Conservation (phyloP, 768 basidiomycete species). For the Boletus sp. region DNA sequence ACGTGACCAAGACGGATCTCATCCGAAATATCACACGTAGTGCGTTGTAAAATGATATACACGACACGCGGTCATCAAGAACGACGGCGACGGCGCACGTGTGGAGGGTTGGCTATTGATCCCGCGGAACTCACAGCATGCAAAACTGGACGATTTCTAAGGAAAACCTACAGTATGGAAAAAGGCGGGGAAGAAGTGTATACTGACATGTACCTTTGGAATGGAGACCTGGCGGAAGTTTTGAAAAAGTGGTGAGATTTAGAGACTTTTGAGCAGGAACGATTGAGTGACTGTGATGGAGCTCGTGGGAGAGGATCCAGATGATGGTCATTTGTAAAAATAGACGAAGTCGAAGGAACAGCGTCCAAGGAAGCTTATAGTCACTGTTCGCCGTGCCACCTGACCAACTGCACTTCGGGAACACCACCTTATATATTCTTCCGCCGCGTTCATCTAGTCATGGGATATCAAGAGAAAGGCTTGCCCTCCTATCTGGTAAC, state of each 20-base stretch:
- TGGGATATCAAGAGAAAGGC: too few species aligned
- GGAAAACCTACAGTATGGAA: neutral
- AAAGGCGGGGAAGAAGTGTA: neutral
- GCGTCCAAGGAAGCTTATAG: too few species aligned
- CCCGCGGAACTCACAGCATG: neutral
- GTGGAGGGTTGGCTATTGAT: neutral
- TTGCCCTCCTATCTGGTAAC: too few species aligned
- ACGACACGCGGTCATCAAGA: neutral
- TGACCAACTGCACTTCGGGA: too few species aligned
- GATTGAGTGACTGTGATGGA: neutral
- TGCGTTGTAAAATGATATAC: neutral
- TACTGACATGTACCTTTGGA: neutral
- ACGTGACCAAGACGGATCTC: neutral
- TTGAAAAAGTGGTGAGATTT: neutral
- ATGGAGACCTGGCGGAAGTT: neutral
- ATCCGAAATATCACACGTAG: neutral
- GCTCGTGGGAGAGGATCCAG: neutral
- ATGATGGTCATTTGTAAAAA: too few species aligned
- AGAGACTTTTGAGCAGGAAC: neutral
- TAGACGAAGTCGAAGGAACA: too few species aligned
- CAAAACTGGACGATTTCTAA: constrained; percentile 1
- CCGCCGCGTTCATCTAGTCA: too few species aligned
- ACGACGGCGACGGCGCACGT: neutral
- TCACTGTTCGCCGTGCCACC: too few species aligned
- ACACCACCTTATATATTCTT: too few species aligned